Evolutionary conservation across 352 stramenopile genomes (phyloP), one percentile per base, ranked within the genome.

Genomic region (Saprolegnia diclina): DNA sequence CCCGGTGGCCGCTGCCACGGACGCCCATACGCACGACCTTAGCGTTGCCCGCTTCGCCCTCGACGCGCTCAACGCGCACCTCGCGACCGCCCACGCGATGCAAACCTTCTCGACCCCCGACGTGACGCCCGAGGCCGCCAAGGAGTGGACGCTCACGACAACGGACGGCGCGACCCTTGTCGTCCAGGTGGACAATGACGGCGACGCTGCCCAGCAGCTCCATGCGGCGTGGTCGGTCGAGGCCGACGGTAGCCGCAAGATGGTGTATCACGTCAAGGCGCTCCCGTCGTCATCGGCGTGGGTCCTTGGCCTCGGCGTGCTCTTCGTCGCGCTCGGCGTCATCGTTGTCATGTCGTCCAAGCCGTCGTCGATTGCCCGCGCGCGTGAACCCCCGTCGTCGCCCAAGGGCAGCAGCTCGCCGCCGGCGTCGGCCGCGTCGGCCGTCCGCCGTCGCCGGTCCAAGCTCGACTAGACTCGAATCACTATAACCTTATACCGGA

Each of bases 391-490:
- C 6, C 56, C 56, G 1, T 64, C 56, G 13, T 64, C 56, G 24
- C 56, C 56, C 56, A 50, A 45, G 19, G 56, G 56, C 11, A 64
- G 56, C 38, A 35, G 5, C 7, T 14, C 38, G 7, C 14, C 38
- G 7, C 38, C 7, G 24, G 26, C 14, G 9, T 24, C 56, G 16
- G 26, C 56, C 26, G 26, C 21, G 6, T 24, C 56, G 16, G 56
- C 56, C 29, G 11, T 64, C 6, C 56, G 56, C 22, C 56, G 56
- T 26, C 56, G 56, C n/a, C 56, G 56, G 0, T 64, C 56, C 56
- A 64, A 64, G 38, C 22, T 64, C 11, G 56, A 64, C 14, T 64
- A 64, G 29, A 61, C 53, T 37, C 32, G 10, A 16, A 21, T 9
- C 19, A 56, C n/a, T 13, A 56, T 56, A 21, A 29, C n/a, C 22